A percentile compares a stretch with the other conserved stretches of the same genome.
Evolutionary conservation across 1,284 basidiomycete species (phyloP).

Genomic region (Apiotrichum veenhuisii): DNA sequence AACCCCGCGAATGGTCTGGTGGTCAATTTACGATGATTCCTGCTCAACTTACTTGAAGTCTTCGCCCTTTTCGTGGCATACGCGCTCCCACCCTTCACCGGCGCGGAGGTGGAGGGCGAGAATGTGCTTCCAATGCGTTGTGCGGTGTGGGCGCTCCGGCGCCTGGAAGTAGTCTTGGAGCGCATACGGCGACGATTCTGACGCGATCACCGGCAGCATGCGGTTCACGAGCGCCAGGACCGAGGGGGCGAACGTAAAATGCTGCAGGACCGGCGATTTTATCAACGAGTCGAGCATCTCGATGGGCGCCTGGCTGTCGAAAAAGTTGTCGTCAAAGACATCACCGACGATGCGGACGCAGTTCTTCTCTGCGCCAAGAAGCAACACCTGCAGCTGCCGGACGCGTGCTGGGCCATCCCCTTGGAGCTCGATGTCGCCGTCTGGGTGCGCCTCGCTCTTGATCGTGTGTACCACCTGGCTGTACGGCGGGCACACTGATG

Average conservation of each 20-base stretch:
- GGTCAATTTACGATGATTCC: neutral
- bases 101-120: slow-evolving; percentile 42
- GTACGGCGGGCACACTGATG: slow-evolving; percentile 24
- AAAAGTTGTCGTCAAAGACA: slow-evolving; percentile 45
- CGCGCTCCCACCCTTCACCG: slow-evolving; percentile 29
- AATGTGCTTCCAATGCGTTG: slow-evolving; percentile 40
- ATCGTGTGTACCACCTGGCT: slow-evolving; percentile 25
- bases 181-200: slow-evolving; percentile 29
- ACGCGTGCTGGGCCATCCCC: slow-evolving; percentile 29
- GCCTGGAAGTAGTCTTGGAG: slow-evolving; percentile 22
- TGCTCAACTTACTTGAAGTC: neutral
- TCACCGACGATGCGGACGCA: slow-evolving; percentile 44
- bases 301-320: slow-evolving; percentile 38
- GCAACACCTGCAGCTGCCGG: slow-evolving; percentile 28
- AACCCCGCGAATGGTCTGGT: slow-evolving; percentile 45
- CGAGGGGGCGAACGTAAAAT: slow-evolving; percentile 42
- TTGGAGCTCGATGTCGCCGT: slow-evolving; percentile 31
- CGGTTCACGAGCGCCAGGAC: slow-evolving; percentile 41
- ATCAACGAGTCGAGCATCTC: slow-evolving; percentile 38
- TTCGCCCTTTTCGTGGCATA: slow-evolving; percentile 34
- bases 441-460: slow-evolving; percentile 19
- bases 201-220: slow-evolving; percentile 31
- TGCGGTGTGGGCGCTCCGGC: slow-evolving; percentile 6
- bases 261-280: slow-evolving; percentile 41
- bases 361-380: slow-evolving; percentile 25